phyloP scores from a whole-genome alignment of 768 basidiomycete species.

The Auricularia cornea region DNA sequence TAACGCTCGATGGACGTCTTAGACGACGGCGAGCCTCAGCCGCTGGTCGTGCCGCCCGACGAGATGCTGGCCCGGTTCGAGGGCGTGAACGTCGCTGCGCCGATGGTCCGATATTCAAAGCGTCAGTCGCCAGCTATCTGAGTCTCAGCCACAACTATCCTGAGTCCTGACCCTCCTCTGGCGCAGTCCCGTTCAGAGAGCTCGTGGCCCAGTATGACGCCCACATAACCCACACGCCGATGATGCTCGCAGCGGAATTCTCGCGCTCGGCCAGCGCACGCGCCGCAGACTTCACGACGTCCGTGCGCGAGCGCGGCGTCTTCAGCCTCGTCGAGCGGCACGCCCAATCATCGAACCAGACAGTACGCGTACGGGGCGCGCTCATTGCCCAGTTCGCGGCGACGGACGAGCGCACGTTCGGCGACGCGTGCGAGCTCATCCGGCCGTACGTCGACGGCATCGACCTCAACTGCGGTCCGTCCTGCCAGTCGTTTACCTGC shows the following conservation, averaged over 20 bases:
- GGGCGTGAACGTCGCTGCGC: constrained; percentile 30
- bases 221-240: constrained; percentile 39
- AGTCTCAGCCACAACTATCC: no score
- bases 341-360: constrained; percentile 5
- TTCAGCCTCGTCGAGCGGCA: constrained; percentile 26
- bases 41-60: constrained; percentile 15
- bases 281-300: constrained; percentile 33
- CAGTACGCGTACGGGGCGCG: constrained; percentile 23
- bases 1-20: no score
- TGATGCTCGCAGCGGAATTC: constrained; percentile 38
- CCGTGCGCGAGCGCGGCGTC: constrained; percentile 28
- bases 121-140: no score
- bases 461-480: constrained; percentile 36
- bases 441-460: constrained; percentile 35
- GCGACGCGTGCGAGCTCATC: constrained; percentile 35
- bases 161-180: no score
- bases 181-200: constrained; percentile 33
- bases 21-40: no score
- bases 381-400: constrained; percentile 39
- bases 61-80: constrained; percentile 25
- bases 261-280: constrained; percentile 32
- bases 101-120: constrained; percentile 36
- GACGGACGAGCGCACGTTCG: constrained; percentile 28
- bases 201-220: constrained; percentile 33
- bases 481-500: background rate